phyloP scores from a whole-genome alignment of 345 rosid species.

The Geranium brycei region DNA sequence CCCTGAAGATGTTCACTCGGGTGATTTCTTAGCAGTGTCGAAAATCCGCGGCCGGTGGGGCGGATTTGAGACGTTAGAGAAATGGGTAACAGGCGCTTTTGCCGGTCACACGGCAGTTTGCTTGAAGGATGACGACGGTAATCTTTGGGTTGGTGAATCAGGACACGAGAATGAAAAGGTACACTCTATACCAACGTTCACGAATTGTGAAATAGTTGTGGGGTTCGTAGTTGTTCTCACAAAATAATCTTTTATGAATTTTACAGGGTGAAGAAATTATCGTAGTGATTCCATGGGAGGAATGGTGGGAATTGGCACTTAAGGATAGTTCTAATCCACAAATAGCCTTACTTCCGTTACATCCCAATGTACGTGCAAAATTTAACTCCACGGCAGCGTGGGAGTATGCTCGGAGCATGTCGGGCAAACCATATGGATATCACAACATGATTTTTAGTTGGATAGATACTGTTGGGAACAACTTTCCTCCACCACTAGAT shows the following conservation, averaged over 20 bases:
- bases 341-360: conserved; percentile 78
- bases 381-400: conserved; percentile 88
- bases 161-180: conserved; percentile 99
- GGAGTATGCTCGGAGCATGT: conserved; percentile 89
- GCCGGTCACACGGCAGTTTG: conserved; percentile 99
- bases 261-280: conserved; percentile 89
- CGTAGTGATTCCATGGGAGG: conserved; percentile 85
- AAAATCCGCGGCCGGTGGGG: conserved; percentile 99
- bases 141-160: conserved; percentile 99
- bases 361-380: conserved; percentile 59
- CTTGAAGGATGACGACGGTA: conserved; percentile 78
- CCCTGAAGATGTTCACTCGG: conserved; percentile 75
- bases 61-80: conserved; percentile 93
- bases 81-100: conserved; percentile 98
- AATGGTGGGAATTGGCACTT: conserved; percentile 85
- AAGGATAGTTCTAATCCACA: conserved; percentile 91
- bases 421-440: conserved; percentile 96
- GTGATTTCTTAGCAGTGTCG: conserved; percentile 85
- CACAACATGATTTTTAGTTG: conserved; percentile 99
- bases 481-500: conserved; percentile 98
- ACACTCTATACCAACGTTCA: not conserved
- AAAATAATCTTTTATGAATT: not conserved
- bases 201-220: not conserved
- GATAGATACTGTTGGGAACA: conserved; percentile 84
- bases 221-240: not conserved